Base-by-base conservation (phyloP, 2,329 filamentous ascomycete genomes). In the Fusarium chaquense region DNA sequence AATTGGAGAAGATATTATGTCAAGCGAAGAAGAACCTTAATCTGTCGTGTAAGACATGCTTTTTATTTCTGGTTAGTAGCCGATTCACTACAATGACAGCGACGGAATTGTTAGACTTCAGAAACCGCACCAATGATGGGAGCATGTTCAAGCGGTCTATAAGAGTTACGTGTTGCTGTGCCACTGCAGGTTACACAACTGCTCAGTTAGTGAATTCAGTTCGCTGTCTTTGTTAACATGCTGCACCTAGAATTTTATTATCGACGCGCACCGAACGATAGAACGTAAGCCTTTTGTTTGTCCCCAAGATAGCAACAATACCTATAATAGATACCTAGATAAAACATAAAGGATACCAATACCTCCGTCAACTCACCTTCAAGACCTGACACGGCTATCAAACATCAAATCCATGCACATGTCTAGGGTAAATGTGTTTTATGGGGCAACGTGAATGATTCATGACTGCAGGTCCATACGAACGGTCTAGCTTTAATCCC, bases 401-500 rank as follows among this genome's bases (percentile, higher is more conserved):
- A 52, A 60, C 26, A 26, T 54, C 3, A 6, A 30, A 46, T 62
- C 20, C 24, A 45, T 35, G 38, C 20, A 10, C 11, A 10, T 30
- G 28, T 57, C 33, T 20, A 65, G 62, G 56, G 56, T 67, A 67
- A 20, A 26, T 16, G 13, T 3, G 2, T 36, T 47, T 11, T 40
- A n/a, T 22, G 35, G 49, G n/a, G 35, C 8, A 20, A 28, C 16
- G 13, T 38, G 2, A 56, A 70, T 71, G 68, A 71, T 63, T 71
- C 68, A 71, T 67, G 57, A 69, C 53, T 51, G 43, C 18, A 62
- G 15, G 43, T 50, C 15, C 49, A 20, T 51, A 59, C 47, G 65
- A 51, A 44, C 60, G 50, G 58, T 69, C 45, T 35, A 71, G 64
- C 45, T 58, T 33, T 33, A 35, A 69, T 68, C 68, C 68, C 50